Conservation (phyloP, 2,329 filamentous ascomycete species). For the Fusarium chlamydosporum region DNA sequence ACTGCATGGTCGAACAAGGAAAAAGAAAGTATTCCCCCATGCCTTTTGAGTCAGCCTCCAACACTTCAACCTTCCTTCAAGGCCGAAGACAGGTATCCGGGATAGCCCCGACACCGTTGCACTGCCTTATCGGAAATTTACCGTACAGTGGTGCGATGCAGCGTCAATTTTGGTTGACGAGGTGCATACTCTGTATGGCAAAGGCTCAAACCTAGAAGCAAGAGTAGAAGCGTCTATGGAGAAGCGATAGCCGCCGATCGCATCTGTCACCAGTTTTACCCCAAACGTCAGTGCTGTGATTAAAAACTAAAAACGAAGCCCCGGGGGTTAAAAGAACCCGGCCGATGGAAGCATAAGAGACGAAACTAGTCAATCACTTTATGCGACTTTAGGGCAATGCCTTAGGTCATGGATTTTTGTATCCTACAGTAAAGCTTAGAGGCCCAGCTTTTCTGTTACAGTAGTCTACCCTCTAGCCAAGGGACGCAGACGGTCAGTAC, state of each 20-base stretch:
- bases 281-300: slow-evolving; percentile 10
- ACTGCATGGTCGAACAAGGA: no score
- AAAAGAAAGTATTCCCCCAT: background rate
- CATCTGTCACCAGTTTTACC: slow-evolving; percentile 18
- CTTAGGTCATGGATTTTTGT: no score
- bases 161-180: slow-evolving; percentile 6
- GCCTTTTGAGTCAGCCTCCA: slow-evolving; percentile 18
- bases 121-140: slow-evolving; percentile 1
- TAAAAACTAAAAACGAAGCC: background rate
- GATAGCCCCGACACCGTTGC: slow-evolving; percentile 1
- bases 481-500: background rate
- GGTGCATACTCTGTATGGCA: slow-evolving; percentile 24
- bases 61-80: background rate
- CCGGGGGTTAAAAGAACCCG: no score
- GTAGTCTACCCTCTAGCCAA: no score
- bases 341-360: no score
- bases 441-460: no score
- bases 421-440: no score
- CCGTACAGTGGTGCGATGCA: slow-evolving; percentile 1
- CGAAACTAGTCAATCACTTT: no score
- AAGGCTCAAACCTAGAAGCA: slow-evolving; percentile 20
- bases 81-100: slow-evolving; percentile 1
- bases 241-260: slow-evolving; percentile 24
- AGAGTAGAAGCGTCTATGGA: slow-evolving; percentile 7
- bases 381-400: no score